These are phyloP conservation scores for Ilex paraguariensis DNA, from an alignment of 305 asterid species.

Conservation along the genomic window DNA sequence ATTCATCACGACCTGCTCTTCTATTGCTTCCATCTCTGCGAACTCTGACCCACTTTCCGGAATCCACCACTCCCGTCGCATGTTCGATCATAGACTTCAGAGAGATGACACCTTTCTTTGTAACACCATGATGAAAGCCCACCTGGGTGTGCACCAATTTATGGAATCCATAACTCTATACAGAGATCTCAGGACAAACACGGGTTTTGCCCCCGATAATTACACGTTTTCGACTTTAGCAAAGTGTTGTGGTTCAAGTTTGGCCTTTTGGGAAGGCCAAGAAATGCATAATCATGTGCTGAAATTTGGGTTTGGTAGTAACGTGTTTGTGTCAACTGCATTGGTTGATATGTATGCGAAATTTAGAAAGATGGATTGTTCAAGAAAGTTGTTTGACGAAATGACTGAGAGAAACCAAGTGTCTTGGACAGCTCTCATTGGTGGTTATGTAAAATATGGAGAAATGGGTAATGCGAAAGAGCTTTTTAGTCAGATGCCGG, in stretches of 20 bases:
- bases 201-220: conserved; percentile 59
- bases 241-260: conserved; percentile 60
- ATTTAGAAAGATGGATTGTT: conserved; percentile 49
- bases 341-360: conserved; percentile 93
- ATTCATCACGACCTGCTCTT: conserved; percentile 49
- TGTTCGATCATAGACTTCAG: conserved; percentile 52
- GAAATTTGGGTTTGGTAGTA: conserved; percentile 51
- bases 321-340: conserved; percentile 63
- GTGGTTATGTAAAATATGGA: conserved; percentile 57
- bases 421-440: conserved; percentile 70
- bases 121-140: conserved; percentile 86
- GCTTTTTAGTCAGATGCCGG: conserved; percentile 44
- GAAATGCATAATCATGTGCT: conserved; percentile 63
- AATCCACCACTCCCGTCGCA: conserved; percentile 50
- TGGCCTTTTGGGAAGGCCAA: conserved; percentile 48
- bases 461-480: conserved; percentile 35
- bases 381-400: conserved; percentile 66
- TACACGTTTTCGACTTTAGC: conserved; percentile 71
- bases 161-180: conserved; percentile 39
- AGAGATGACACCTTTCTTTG: conserved; percentile 57
- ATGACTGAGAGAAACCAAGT: conserved; percentile 64
- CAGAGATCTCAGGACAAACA: conserved; percentile 34
- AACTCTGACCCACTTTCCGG: conserved; percentile 37
- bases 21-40: not conserved
- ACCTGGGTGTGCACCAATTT: conserved; percentile 42